phyloP scores from a whole-genome alignment of 23 red algal genomes.

The Chondrus crispus region DNA sequence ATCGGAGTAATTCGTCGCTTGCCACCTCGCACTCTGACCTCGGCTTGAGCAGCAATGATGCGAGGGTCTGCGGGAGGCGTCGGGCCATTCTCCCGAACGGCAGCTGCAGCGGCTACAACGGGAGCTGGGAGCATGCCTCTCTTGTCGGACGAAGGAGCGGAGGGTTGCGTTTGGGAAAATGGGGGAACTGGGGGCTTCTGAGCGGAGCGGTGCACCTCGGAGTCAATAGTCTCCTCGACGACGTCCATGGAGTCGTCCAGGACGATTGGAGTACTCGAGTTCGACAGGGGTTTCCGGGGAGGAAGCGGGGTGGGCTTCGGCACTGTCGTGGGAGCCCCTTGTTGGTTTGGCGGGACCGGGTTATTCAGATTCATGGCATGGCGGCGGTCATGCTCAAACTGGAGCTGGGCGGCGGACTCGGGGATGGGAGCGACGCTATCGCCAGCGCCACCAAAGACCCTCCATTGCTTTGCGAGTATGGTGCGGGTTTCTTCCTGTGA shows the following conservation, averaged over 20 bases:
- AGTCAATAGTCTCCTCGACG: background rate
- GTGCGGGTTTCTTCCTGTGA: slow-evolving; percentile 37
- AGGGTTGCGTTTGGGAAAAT: background rate
- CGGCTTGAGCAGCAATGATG: slow-evolving; percentile 59
- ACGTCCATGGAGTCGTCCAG: background rate
- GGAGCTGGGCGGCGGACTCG: slow-evolving; percentile 14
- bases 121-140: slow-evolving; percentile 11
- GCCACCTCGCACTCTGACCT: slow-evolving; percentile 73
- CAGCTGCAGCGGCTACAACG: slow-evolving; percentile 16
- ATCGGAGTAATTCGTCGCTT: slow-evolving; percentile 86
- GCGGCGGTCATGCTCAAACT: background rate
- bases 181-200: background rate
- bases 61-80: slow-evolving; percentile 49
- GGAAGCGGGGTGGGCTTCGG: background rate
- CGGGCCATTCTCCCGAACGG: slow-evolving; percentile 25
- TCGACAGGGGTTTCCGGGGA: background rate
- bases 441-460: slow-evolving; percentile 23
- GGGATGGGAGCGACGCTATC: slow-evolving; percentile 30
- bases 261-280: background rate
- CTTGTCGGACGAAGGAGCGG: background rate
- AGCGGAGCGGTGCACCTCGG: background rate
- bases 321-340: background rate
- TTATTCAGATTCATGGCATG: background rate
- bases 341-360: background rate
- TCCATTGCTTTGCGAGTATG: slow-evolving; percentile 57